Evolutionary conservation across 441 rosid species (phyloP), one percentile per base, ranked within the genome.

Genomic region (Pelargonium citronellum): DNA sequence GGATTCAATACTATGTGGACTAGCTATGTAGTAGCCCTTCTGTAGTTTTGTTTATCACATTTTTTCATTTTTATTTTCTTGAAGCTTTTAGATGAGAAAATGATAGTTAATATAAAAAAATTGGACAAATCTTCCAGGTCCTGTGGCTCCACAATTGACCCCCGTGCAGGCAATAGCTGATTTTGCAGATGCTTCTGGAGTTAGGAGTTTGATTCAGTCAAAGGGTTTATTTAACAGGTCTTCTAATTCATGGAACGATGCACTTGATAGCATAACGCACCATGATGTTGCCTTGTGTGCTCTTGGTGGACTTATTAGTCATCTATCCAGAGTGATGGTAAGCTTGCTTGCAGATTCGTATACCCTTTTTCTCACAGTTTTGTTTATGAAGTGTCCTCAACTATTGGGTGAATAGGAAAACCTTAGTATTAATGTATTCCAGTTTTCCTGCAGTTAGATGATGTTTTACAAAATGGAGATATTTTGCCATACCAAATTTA

Each of bases 251-350:
- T 84, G 83, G 89, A 81, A 74, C 67, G 41, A 57, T 73, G 88
- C 84, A 61, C 75, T 89, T 75, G 89, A 79, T 79, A 82, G 83
- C 64, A 72, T 83, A 72, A 66, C 63, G 73, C 86, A 83, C 74
- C 80, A 73, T 64, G 90, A 85, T 80, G 57, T 81, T 77, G 77
- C 90, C 34, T 77, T 87, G 78, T 62, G 74, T 83, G 97, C 98
- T 43, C 88, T 95, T 70, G 97, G 97, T 74, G 96, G 91, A 65
- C 91, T 95, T 66, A 71, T 87, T 68, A 74, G 72, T 82, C 97
- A 92, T 82, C 81, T 95, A 51, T 90, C 97, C 5, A 87, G 98
- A 78, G 81, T 95, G 82, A 90, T 86, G 98, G 99, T 92, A 79
- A 60, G 88, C 73, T 78, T 67, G 67, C 74, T 30, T 75, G 55